Evolutionary conservation across 78 protist species (phyloP).

Genomic region (Cavenderia fasciculata): DNA sequence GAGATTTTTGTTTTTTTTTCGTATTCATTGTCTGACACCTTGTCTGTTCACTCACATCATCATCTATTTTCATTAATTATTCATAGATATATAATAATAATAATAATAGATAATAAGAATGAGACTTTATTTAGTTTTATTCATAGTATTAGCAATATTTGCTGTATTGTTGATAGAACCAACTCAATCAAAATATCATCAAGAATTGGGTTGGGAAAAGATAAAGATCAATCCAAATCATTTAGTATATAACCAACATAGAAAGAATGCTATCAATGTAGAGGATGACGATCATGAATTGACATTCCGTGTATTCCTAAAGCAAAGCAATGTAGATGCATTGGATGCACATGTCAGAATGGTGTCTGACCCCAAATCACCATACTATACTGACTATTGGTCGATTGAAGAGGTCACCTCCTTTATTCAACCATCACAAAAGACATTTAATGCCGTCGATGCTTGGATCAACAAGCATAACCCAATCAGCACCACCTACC

Average conservation of each 20-base stretch:
- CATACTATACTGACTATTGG: slow-evolving; percentile 31
- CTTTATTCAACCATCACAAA: slow-evolving; percentile 24
- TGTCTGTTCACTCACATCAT: too few relatives aligned
- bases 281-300: background rate
- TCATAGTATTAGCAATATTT: too few relatives aligned
- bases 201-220: slow-evolving; percentile 6
- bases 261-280: background rate
- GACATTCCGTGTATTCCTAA: slow-evolving; percentile 14
- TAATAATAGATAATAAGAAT: too few relatives aligned
- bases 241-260: too few relatives aligned
- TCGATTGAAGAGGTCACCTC: slow-evolving; percentile 33
- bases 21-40: too few relatives aligned
- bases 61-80: too few relatives aligned
- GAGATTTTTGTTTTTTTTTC: too few relatives aligned
- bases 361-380: slow-evolving; percentile 60
- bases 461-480: background rate
- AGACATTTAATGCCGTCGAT: background rate
- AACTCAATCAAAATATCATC: slow-evolving; percentile 2
- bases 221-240: too few relatives aligned
- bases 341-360: slow-evolving; percentile 12
- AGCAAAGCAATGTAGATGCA: slow-evolving; percentile 28
- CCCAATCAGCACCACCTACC: background rate
- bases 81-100: too few relatives aligned
- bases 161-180: too few relatives aligned
- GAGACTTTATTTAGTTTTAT: too few relatives aligned